Base-by-base conservation (phyloP, 108 stramenopile genomes). In the Stephanodiscus triporus region DNA sequence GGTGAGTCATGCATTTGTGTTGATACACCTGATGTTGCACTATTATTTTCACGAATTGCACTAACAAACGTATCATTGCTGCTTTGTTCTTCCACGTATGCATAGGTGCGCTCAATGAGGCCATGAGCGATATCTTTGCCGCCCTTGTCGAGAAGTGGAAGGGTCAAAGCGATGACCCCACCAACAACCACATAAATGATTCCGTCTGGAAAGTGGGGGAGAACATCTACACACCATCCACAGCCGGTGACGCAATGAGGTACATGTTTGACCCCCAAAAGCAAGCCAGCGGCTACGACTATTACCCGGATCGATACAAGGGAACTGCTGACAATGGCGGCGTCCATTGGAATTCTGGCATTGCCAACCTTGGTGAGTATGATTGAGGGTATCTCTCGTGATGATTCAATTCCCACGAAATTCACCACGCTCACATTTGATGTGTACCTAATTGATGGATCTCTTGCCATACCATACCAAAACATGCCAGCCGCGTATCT, bases 301-400 rank as follows among this genome's bases (percentile, higher is more conserved):
- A 62, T 29, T 72, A 72, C 61, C 71, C 71, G 8, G 8, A 4
- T 16, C 58, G 71, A 14, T 72, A 72, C 20, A 3, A 10, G 23
- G 71, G 71, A 27, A 22, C 38, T 13, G 43, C 11, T n/a, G 71
- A 72, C 32, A 72, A 62, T 63, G 63, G 71, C 10, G 71, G 71
- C 60, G 71, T 72, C 17, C 71, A 72, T 37, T 45, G 23, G 59
- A 72, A 72, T 54, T 72, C 71, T n/a, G 71, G 71, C 36, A 72
- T 72, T 62, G 71, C 32, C 32, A 72, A 62, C 71, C 54, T 72
- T 11, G 49, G 49, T 49, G 49, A 49, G 49, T 49, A 20, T 4
- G 9, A 36, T 36, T 36, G 6, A n/a, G n/a, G n/a, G n/a, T n/a
- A n/a, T n/a, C n/a, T n/a, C n/a, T n/a, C n/a, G n/a, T n/a, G n/a